phyloP scores from a whole-genome alignment of 2,329 filamentous ascomycete genomes.

The Beauveria brongniartii region DNA sequence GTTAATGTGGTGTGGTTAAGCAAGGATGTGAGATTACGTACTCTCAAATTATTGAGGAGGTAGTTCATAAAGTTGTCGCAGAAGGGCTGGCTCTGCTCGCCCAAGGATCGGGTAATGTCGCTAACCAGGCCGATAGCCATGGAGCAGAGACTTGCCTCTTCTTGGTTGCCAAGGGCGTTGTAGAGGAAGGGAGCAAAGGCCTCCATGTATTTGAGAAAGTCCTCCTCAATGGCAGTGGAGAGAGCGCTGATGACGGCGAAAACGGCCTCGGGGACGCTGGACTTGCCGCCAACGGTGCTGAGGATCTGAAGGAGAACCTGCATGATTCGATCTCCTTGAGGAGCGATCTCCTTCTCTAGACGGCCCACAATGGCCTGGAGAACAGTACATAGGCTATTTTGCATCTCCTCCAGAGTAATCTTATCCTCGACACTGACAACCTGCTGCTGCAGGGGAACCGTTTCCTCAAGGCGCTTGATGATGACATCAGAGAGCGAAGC shows the following conservation, averaged over 20 bases:
- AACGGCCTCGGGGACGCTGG: constrained; percentile 86
- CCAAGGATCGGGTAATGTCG: constrained; percentile 87
- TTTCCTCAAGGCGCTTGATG: constrained; percentile 84
- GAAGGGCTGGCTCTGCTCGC: constrained; percentile 84
- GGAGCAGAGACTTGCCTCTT: constrained; percentile 86
- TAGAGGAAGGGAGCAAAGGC: constrained; percentile 87
- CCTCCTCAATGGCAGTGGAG: constrained; percentile 82
- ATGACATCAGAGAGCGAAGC: constrained; percentile 80
- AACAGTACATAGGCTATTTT: constrained; percentile 88
- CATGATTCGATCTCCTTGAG: constrained; percentile 93
- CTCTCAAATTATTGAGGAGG: constrained; percentile 81
- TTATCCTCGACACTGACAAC: constrained; percentile 96
- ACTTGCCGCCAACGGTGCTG: constrained; percentile 69
- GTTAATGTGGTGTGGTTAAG: constrained; percentile 11
- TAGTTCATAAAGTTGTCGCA: constrained; percentile 99
- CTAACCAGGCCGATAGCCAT: constrained; percentile 97
- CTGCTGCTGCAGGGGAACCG: constrained; percentile 80
- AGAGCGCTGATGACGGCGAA: constrained; percentile 91
- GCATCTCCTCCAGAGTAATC: constrained; percentile 94
- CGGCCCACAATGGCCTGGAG: constrained; percentile 86
- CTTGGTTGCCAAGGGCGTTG: constrained; percentile 89
- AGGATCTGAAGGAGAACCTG: constrained; percentile 76
- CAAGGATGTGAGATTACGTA: constrained; percentile 34
- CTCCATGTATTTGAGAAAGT: constrained; percentile 97
- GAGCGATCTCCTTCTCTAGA: constrained; percentile 82